phyloP scores from a whole-genome alignment of 1,284 basidiomycete genomes.

The Entoloma clypeatum region DNA sequence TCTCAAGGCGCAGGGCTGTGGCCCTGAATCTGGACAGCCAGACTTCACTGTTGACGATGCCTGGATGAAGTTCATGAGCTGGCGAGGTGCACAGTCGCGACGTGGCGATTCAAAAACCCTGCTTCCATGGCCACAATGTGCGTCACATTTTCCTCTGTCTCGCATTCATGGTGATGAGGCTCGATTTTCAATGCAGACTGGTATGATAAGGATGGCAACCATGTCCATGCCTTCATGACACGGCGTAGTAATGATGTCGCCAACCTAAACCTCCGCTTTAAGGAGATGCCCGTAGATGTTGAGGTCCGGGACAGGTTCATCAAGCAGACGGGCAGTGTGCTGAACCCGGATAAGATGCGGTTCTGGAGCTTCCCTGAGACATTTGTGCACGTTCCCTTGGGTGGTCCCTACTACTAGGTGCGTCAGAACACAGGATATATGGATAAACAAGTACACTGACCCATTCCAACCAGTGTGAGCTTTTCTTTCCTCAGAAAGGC shows the following conservation, averaged over 20 bases:
- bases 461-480: no score
- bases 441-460: no score
- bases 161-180: background rate
- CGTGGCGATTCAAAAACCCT: conserved; percentile 1
- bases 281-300: background rate
- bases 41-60: background rate
- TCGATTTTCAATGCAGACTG: conserved; percentile 3
- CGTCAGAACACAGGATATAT: no score
- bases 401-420: background rate
- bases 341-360: conserved; percentile 1
- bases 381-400: conserved; percentile 3
- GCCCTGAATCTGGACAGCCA: conserved; percentile 3
- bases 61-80: conserved; percentile 5
- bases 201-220: conserved; percentile 2
- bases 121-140: conserved; percentile 2
- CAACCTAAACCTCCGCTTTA: background rate
- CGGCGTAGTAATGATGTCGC: conserved; percentile 1
- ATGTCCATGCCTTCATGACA: conserved; percentile 6
- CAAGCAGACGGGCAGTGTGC: background rate
- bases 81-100: conserved; percentile 3
- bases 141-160: background rate
- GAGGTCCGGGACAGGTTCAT: conserved; percentile 4
- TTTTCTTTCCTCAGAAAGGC: no score
- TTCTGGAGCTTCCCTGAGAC: conserved; percentile 4
- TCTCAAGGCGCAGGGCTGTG: conserved; percentile 1